Evolutionary conservation across 495 filamentous ascomycete genomes (phyloP), one percentile per base, ranked within the genome.

Genomic region (Penicillium pancosmium): DNA sequence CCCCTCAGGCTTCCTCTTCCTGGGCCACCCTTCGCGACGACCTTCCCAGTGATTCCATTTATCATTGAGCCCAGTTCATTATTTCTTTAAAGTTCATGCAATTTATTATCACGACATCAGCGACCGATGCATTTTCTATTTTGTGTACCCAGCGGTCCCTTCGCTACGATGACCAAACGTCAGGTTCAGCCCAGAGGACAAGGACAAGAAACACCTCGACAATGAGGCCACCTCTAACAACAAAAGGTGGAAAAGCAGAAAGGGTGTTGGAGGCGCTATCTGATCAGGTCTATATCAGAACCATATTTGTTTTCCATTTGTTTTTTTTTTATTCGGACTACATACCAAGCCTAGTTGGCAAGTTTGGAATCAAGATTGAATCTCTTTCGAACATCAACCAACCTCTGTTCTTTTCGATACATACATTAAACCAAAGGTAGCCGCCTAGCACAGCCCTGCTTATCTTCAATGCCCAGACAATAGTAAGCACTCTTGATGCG

Each of bases 1-100:
- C 8, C 70, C 70, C n/a, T 59, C 38, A 16, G 73, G 68, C 21
- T 75, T 71, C 63, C 68, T 75, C 43, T 71, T 56, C 65, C 61
- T 75, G 18, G 73, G 73, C 49, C 58, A 71, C 58, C 57, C 61
- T 54, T 13, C 55, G 23, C 41, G 61, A 41, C 60, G 61, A 41
- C 25, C 52, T 35, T 60, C 60, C 44, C 55, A 50, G 44, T 61
- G 57, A 59, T 53, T 50, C 5, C 50, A 25, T 38, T 36, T 25
- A 5, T 21, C 3, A 66, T 62, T 31, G 44, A 40, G 16, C 61
- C 50, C 40, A 10, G 21, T 31, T 31, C 8, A 31, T 31, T 31
- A 31, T 31, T 31, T 59, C 51, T 41, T 65, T 59, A 49, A 56
- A 57, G 16, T 52, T 46, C 57, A 63, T 43, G 50, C 49, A 55